These are phyloP conservation scores for Fonsecaea multimorphosa DNA, from an alignment of 2,329 filamentous ascomycete genomes.

Conservation along the genomic window DNA sequence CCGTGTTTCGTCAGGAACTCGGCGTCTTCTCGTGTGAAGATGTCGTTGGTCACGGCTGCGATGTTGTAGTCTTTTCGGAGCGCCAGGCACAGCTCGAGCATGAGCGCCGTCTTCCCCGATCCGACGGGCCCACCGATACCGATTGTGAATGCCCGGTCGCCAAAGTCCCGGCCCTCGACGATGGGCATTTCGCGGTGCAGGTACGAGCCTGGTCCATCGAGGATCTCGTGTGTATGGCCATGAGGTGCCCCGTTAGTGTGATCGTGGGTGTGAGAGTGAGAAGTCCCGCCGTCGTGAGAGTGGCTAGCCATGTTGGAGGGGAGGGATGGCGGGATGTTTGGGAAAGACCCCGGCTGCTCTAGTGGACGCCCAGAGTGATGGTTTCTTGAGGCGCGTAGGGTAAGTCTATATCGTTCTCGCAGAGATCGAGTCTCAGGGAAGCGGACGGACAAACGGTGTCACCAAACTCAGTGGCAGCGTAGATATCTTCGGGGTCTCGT, in stretches of 20 bases:
- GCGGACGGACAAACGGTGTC: constrained; percentile 17
- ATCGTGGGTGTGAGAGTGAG: constrained; percentile 49
- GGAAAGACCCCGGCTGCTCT: background rate
- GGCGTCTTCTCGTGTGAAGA: constrained; percentile 75
- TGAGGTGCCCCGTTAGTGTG: constrained; percentile 66
- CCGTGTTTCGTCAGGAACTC: constrained; percentile 91
- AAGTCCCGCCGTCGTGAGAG: constrained; percentile 43
- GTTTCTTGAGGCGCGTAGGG: background rate
- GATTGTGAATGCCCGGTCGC: constrained; percentile 87
- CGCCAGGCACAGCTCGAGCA: constrained; percentile 88
- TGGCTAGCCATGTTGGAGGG: constrained; percentile 28
- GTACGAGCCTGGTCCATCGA: constrained; percentile 90
- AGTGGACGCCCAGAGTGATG: background rate
- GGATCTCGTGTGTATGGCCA: constrained; percentile 94
- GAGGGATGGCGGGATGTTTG: background rate
- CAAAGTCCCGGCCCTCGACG: constrained; percentile 84
- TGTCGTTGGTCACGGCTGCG: constrained; percentile 76
- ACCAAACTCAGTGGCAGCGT: background rate
- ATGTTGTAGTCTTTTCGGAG: constrained; percentile 83
- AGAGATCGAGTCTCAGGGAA: constrained; percentile 8
- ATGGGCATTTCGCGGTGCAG: constrained; percentile 91
- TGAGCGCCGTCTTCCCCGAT: constrained; percentile 95
- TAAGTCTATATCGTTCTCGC: background rate
- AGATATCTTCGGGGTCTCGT: background rate
- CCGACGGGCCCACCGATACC: constrained; percentile 98